Base-by-base conservation (phyloP, 371 early-diverging fungal genomes). In the Mortierella sp. region DNA sequence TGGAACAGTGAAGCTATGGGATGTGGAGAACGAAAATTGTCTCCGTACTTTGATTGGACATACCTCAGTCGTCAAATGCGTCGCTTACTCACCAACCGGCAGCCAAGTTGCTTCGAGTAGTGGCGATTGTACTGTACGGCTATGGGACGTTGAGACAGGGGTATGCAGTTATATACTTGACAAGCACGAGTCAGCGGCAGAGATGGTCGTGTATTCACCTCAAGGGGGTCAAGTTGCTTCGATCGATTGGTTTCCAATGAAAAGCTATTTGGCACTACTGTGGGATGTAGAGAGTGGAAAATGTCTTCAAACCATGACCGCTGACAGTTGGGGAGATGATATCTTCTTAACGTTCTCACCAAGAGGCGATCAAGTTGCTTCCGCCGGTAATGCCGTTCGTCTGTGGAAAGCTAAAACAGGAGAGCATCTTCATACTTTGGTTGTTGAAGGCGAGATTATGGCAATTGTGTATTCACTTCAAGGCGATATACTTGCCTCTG, bases 121-220 rank as follows among this genome's bases (percentile, higher is more conserved):
- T 43, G 1, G 3, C 1, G 56, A 55, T 6, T 13, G 16, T 13
- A 55, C 56, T 13, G 56, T 55, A 27, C 56, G 45, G 23, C 30
- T 55, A 21, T 45, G 46, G 46, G 46, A 45, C 18, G 46, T 45
- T 14, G 19, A 45, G 19, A 45, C 16, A 6, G 56, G 56, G 27
- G 27, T 19, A 24, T 27, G 24, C 45, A 14, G 53, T 30, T 12
- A 28, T 3, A 27, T 27, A 28, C 30, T 51, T 14, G 28, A 3
- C 19, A 21, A 18, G 6, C 46, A 45, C 19, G 19, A 5, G 13
- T 5, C 16, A 6, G 19, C 16, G n/a, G 46, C 19, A n/a, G 13
- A 5, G 46, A 45, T 13, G 6, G 46, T 45, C 9, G 19, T 21
- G 19, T 45, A 45, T 18, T 45, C 46, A 21, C 46, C 46, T 6